A percentile compares a stretch with the other conserved stretches of the same genome.
phyloP scores from a whole-genome alignment of 225 moss, liverwort and hornwort genomes.

The Polytrichum commune region DNA sequence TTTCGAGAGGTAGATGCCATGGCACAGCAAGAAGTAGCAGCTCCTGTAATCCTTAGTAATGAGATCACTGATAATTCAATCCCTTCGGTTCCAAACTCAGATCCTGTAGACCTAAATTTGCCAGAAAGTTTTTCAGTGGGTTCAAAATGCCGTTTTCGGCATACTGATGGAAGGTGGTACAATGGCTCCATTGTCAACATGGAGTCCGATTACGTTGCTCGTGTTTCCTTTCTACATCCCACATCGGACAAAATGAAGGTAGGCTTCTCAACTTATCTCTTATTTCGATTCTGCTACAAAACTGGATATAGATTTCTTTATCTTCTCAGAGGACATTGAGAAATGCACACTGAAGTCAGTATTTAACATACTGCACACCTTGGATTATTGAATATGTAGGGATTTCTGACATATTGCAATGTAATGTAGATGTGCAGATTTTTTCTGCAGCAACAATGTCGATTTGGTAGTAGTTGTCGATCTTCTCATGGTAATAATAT shows the following conservation, averaged over 20 bases:
- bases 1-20: conserved; percentile 70
- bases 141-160: conserved; percentile 82
- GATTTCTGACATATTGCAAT: conserved; percentile 38
- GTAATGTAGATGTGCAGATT: conserved; percentile 99
- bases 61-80: conserved; percentile 10
- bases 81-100: conserved; percentile 15
- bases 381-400: background rate
- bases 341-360: no score
- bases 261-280: conserved; percentile 3
- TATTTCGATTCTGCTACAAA: no score
- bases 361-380: no score
- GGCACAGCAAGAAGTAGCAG: conserved; percentile 36
- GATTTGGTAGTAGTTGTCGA: conserved; percentile 93
- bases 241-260: conserved; percentile 89
- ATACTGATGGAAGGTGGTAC: conserved; percentile 91
- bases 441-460: conserved; percentile 98
- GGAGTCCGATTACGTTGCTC: conserved; percentile 48
- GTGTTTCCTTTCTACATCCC: conserved; percentile 75
- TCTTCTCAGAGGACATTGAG: no score
- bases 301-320: no score
- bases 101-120: conserved; percentile 30
- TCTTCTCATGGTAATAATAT: conserved; percentile 82
- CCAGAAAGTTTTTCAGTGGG: conserved; percentile 44
- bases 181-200: conserved; percentile 59
- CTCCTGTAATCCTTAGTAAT: conserved; percentile 4